A percentile compares a stretch with the other conserved stretches of the same genome.
Conservation (phyloP, 306 rosid genomes). For the Inga oerstediana region DNA sequence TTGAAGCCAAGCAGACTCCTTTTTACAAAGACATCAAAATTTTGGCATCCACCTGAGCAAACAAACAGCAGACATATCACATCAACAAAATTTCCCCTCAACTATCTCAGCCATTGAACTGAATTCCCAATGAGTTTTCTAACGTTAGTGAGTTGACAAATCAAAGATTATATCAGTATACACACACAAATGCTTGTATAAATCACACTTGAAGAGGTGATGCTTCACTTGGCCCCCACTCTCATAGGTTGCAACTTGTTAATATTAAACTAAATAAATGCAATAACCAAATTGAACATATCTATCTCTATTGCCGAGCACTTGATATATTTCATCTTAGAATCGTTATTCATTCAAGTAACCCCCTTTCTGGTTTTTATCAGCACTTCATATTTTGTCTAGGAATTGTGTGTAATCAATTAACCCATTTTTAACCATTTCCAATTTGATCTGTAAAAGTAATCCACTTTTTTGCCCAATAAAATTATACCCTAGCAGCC, state of each 20-base stretch:
- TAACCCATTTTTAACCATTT: background rate
- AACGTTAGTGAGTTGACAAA: background rate
- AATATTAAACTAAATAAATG: background rate
- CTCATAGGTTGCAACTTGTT: background rate
- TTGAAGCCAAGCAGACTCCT: background rate
- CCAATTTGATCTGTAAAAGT: background rate
- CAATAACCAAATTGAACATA: background rate
- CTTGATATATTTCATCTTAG: background rate
- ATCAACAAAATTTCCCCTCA: background rate
- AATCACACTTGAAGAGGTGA: background rate
- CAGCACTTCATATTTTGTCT: background rate
- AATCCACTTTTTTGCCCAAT: background rate
- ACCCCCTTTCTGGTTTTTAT: background rate
- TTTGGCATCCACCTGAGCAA: background rate
- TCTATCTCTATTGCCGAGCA: background rate
- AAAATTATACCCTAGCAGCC: background rate
- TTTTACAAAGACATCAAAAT: slow-evolving; percentile 6
- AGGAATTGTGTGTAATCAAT: background rate
- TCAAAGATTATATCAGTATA: background rate
- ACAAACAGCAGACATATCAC: background rate
- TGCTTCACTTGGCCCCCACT: background rate
- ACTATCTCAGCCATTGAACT: slow-evolving; percentile 8
- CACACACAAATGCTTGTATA: slow-evolving; percentile 1
- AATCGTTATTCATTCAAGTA: background rate
- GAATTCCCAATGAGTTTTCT: background rate